phyloP scores from a whole-genome alignment of 306 rosid genomes.

The barrel medic (Medicago truncatula) region DNA sequence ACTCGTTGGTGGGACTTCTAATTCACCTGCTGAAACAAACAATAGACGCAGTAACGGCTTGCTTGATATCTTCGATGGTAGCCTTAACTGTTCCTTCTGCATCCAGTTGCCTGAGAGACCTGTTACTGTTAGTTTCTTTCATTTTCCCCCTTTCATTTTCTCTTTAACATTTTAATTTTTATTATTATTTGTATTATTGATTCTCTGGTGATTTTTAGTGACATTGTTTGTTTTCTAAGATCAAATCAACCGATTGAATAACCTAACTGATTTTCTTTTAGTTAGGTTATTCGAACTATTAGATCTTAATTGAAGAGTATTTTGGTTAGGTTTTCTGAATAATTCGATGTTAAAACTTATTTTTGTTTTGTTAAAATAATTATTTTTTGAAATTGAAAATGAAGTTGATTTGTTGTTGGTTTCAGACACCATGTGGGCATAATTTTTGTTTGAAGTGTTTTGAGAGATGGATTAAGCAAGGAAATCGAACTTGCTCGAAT shows the following conservation, averaged over 20 bases:
- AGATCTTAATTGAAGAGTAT: neutral
- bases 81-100: slow-evolving; percentile 68
- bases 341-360: neutral
- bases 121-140: slow-evolving; percentile 59
- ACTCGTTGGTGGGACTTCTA: slow-evolving; percentile 49
- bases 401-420: neutral
- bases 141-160: neutral
- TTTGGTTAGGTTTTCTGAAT: neutral
- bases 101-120: slow-evolving; percentile 80
- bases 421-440: slow-evolving; percentile 85
- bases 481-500: slow-evolving; percentile 58
- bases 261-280: neutral
- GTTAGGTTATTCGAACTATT: neutral
- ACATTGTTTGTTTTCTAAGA: neutral
- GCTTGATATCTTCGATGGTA: slow-evolving; percentile 45
- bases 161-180: neutral
- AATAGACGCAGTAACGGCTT: neutral
- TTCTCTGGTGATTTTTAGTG: no score
- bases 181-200: no score
- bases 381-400: neutral
- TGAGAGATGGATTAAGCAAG: slow-evolving; percentile 64
- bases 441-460: slow-evolving; percentile 79
- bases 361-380: neutral
- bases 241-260: no score
- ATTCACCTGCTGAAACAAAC: neutral